Conservation (phyloP, 2,329 filamentous ascomycete genomes). For the Orbilia quercus region DNA sequence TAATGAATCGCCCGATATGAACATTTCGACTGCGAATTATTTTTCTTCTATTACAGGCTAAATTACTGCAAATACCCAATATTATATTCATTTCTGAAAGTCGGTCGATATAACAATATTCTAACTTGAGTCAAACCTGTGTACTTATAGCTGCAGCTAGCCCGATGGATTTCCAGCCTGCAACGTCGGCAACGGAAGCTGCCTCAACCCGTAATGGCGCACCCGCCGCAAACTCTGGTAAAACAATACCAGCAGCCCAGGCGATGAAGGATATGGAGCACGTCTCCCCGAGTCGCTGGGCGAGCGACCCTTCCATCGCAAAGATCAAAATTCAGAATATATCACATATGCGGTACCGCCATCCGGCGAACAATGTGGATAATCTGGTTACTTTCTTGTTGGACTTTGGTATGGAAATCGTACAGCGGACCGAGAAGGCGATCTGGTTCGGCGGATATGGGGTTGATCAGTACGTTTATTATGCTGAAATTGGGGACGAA, state of each 20-base stretch:
- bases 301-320: conserved; percentile 44
- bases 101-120: too few species aligned
- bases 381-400: conserved; percentile 57
- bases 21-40: too few species aligned
- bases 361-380: conserved; percentile 63
- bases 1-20: too few species aligned
- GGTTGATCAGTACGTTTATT: conserved; percentile 65
- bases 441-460: conserved; percentile 66
- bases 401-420: conserved; percentile 65
- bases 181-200: conserved; percentile 11
- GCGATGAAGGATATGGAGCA: conserved; percentile 37
- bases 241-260: conserved; percentile 18
- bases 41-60: too few species aligned
- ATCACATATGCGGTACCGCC: conserved; percentile 69
- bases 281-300: conserved; percentile 25
- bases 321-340: conserved; percentile 67
- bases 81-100: too few species aligned
- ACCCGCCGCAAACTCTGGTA: conserved; percentile 32
- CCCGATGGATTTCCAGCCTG: conserved; percentile 11
- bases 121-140: too few species aligned
- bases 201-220: neutral
- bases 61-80: too few species aligned
- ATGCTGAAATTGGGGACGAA: conserved; percentile 61
- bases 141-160: too few species aligned
- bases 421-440: conserved; percentile 62